Evolutionary conservation across 306 rosid species (phyloP).

Genomic region (Fragaria ananassa): DNA sequence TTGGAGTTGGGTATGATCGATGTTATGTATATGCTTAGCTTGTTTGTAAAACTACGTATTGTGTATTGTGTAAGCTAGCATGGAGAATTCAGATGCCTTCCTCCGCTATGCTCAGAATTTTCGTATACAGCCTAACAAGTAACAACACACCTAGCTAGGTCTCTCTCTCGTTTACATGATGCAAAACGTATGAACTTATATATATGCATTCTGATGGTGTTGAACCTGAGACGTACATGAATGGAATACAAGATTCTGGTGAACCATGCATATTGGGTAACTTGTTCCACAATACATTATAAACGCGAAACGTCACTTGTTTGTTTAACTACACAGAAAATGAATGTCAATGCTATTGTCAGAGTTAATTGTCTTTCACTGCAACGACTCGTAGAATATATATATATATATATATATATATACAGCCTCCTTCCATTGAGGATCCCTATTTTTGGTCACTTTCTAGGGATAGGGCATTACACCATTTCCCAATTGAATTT

Average conservation of each 20-base stretch:
- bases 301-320: neutral
- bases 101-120: neutral
- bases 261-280: no score
- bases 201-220: no score
- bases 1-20: neutral
- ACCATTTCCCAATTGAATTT: no score
- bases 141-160: no score
- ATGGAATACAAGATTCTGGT: no score
- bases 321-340: neutral
- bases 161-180: no score
- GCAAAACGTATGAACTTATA: no score
- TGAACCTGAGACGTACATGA: no score
- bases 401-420: no score
- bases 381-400: conserved; percentile 6
- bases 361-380: neutral
- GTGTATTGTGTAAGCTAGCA: neutral
- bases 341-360: neutral
- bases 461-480: no score
- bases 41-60: neutral
- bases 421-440: no score
- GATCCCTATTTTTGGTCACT: no score
- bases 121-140: neutral
- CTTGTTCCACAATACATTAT: neutral
- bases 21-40: neutral
- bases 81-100: neutral